Base-by-base conservation (phyloP, 495 filamentous ascomycete genomes). In the Penicillium longicatenatum region DNA sequence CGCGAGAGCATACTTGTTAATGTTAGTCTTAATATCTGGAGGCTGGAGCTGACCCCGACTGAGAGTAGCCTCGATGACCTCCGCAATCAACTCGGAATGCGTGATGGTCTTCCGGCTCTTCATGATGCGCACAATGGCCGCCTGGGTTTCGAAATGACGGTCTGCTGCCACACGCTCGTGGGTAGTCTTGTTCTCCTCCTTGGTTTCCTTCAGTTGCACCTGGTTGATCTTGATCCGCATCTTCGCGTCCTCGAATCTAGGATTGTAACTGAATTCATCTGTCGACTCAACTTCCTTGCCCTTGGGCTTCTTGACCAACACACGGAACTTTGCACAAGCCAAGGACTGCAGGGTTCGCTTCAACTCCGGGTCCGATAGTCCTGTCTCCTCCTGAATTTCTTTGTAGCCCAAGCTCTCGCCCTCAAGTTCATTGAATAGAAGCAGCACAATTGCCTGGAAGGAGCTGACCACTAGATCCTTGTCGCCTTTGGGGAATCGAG, bases 151-250 rank as follows among this genome's bases (percentile, higher is more conserved):
- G 61, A 91, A 96, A 65, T 96, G 90, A 22, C 94, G 79, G 65
- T 99, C 95, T 29, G 88, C 87, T 2, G 87, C 88, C 0, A 98
- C 92, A 4, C 90, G 80, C 73, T 96, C 88, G 69, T 97, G 91
- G 2, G 92, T 98, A 63, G 88, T 89, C 70, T 92, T 88, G 70
- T 97, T 96, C 77, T 99, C 94, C 64, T 89, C 79, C 57, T 83
- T 84, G 8, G 95, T 98, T 75, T 98, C 95, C 70, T 93, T 93
- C 47, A 97, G 82, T 73, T 99, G 95, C 57, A 99, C 91, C 73
- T 95, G 91, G 74, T 98, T 98, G 79, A 98, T 97, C 78, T 99
- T 98, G 74, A 99, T 87, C 55, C 92, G 87, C 74, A 88, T 90
- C 73, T 96, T 96, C 26, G 82, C 80, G 61, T 96, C 88, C 17